phyloP scores from a whole-genome alignment of 768 basidiomycete genomes.

The Podaxis sp. region DNA sequence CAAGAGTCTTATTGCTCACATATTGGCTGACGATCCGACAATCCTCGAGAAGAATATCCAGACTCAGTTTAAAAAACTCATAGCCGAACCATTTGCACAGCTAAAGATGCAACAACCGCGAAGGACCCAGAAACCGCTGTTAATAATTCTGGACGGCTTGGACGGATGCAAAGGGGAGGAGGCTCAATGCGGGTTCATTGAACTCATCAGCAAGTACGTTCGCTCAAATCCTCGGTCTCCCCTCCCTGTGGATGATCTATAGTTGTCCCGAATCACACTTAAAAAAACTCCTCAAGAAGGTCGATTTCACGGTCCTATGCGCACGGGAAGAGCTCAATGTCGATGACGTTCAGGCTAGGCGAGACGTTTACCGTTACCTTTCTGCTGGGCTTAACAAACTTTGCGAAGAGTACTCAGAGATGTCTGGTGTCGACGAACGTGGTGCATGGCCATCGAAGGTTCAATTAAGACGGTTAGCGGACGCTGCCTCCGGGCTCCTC shows the following conservation, averaged over 20 bases:
- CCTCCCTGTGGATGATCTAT: neutral
- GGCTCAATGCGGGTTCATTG: neutral
- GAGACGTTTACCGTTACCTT: neutral
- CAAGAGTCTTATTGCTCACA: no score
- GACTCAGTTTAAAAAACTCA: neutral
- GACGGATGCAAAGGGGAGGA: neutral
- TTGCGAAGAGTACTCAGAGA: neutral
- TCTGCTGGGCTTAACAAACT: neutral
- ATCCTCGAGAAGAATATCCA: neutral
- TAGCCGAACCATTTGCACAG: neutral
- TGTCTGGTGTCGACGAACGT: no score
- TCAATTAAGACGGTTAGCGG: no score
- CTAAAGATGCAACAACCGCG: neutral
- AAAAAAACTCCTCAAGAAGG: no score
- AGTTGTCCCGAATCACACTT: no score
- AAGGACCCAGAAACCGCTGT: neutral
- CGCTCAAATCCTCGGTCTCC: neutral
- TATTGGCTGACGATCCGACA: neutral
- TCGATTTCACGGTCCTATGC: neutral
- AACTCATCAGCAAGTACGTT: slow-evolving; percentile 1
- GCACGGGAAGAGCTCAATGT: neutral
- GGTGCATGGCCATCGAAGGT: no score
- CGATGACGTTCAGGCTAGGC: neutral
- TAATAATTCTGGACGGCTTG: neutral
- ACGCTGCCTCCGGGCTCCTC: no score